Percentiles rank a stretch among this genome's conserved stretches.
phyloP scores from a whole-genome alignment of 2,329 filamentous ascomycete genomes.

The Microcera coccophila region DNA sequence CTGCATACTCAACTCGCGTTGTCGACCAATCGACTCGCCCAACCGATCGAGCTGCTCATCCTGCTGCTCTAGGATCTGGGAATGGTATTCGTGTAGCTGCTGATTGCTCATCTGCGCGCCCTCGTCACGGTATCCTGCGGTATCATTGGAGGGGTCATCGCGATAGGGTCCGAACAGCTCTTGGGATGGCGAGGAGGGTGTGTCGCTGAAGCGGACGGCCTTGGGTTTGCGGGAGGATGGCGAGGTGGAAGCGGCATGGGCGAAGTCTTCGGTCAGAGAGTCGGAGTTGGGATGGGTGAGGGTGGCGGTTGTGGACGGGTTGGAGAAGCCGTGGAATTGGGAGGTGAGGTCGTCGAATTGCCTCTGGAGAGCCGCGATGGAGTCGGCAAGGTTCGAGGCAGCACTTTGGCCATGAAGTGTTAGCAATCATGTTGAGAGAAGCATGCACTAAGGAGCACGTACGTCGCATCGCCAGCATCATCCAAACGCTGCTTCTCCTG shows the following conservation, averaged over 20 bases:
- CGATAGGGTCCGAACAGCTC: constrained; percentile 59
- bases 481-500: constrained; percentile 60
- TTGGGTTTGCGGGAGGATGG: constrained; percentile 48
- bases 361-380: constrained; percentile 63
- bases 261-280: constrained; percentile 59
- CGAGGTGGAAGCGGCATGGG: constrained; percentile 51
- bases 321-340: constrained; percentile 70
- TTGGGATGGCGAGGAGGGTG: constrained; percentile 40
- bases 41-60: constrained; percentile 88
- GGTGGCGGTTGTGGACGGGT: constrained; percentile 46
- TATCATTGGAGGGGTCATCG: constrained; percentile 61
- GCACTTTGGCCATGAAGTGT: constrained; percentile 34
- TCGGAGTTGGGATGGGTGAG: constrained; percentile 62
- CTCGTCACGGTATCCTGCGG: constrained; percentile 57
- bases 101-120: constrained; percentile 65
- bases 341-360: constrained; percentile 73
- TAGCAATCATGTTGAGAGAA: constrained; percentile 2
- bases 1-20: constrained; percentile 89
- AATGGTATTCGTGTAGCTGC: constrained; percentile 84
- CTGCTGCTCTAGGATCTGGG: constrained; percentile 77
- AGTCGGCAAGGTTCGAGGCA: constrained; percentile 52
- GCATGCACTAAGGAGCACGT: constrained; percentile 22
- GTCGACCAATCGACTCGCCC: constrained; percentile 80
- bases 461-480: constrained; percentile 62
- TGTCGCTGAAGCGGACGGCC: constrained; percentile 82